Base-by-base conservation (phyloP, 2,329 filamentous ascomycete genomes). In the Colletotrichum destructivum region DNA sequence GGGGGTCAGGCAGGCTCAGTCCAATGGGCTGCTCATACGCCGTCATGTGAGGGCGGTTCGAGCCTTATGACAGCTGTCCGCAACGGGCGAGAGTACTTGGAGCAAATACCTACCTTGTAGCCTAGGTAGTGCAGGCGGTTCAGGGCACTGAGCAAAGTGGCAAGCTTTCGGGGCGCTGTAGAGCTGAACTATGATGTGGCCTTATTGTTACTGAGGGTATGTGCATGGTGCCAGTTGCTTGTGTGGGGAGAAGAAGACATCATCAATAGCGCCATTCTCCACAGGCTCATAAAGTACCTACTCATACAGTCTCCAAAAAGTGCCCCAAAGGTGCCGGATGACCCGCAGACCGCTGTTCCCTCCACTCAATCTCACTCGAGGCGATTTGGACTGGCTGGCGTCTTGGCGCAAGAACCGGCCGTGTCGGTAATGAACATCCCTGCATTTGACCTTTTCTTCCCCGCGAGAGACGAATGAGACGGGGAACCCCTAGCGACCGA, bases 11-110 rank as follows among this genome's bases (percentile, higher is more conserved):
- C 35, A 38, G 9, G 35, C 35, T 38, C 8, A 11, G 64, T 71
- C 59, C 57, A 71, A 68, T 71, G 40, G n/a, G 52, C 51, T 26
- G 69, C 65, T 68, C 40, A 35, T 31, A 63, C 54, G 40, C 23
- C 65, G 69, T 71, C 69, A 71, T 71, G 69, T 71, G 69, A 69
- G 56, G 69, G 64, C 35, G 56, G 57, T 31, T 57, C 15, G 56
- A 40, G 64, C 44, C 44, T 54, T 38, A 31, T 68, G 69, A 71
- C 65, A 71, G 69, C 59, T 69, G 69, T 52, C 69, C 44, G 51
- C 68, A 70, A 35, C 35, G 35, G 51, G 59, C 59, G 35, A 47
- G 52, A 55, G 21, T 54, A 38, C 12, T 46, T 23, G 21, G 21
- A 21, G 21, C 51, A 57, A 18, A 15, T 31, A 46, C n/a, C 18